Evolutionary conservation across 2,329 filamentous ascomycete species (phyloP), one percentile per base, ranked within the genome.

Genomic region (Pestalotiopsis sp.): DNA sequence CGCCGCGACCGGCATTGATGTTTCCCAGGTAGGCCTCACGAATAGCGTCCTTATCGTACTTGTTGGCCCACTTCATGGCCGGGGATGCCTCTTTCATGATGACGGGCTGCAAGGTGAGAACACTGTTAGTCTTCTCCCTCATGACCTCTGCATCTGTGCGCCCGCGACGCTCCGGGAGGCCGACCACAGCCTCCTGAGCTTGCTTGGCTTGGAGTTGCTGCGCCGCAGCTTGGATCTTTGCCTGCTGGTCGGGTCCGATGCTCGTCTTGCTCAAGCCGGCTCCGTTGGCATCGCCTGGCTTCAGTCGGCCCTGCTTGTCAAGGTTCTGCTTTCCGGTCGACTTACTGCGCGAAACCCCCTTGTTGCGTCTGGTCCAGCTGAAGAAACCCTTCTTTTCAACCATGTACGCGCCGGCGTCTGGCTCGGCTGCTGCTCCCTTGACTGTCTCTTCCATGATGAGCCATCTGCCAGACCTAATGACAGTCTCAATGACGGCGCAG

Each of bases 311-410:
- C 31, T 75, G 77, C 67, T 81, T 83, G 5, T 85, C 84, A n/a
- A 84, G 77, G 2, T 83, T 82, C 61, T 90, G 86, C 76, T 92
- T 93, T 23, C 87, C 86, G 2, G 86, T 87, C 3, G 92, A 93
- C 79, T 92, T 93, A 76, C 91, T 88, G 71, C 94, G 90, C 59
- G 86, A 87, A 9, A 89, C 70, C 2, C 82, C 84, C 80, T 86
- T 90, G 74, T 89, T 89, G 56, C 92, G 90, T 72, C 86, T 91
- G 13, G 93, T 95, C 83, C 92, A 97, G 78, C 93, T 93, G 80
- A 98, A 97, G 74, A 96, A 93, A 56, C 93, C 89, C 83, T 98
- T 98, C 87, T 98, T 98, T 79, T 97, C 94, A 0, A 93, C 94
- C 74, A 98, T 93, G 74, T 97, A 97, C 0, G 94, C 94, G 62